Base-by-base conservation (phyloP, 176 grass and related monocot genomes). In the Echinochloa phyllopogon region DNA sequence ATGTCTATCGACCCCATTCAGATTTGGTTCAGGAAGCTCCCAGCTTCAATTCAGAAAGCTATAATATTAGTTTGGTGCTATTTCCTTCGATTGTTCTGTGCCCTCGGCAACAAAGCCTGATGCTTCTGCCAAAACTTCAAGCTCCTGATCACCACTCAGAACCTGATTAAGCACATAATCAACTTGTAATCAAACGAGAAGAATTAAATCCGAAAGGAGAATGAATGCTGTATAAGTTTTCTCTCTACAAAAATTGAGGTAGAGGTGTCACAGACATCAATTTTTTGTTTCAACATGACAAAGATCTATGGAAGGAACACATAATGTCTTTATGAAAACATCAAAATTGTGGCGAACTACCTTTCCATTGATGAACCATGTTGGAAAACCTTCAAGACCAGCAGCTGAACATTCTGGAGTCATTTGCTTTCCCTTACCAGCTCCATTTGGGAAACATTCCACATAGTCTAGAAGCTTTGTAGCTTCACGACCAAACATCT, bases 401-500 rank as follows among this genome's bases (percentile, higher is more conserved):
- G 84, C 77, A 76, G 77, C 37, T 53, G 83, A 62, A 95, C 96
- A 98, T 82, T 98, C 87, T 4, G 41, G 0, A 49, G 93, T 67
- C 91, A 95, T 98, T 78, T 62, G 85, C 92, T 90, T 95, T 81
- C 96, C 96, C 87, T 95, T 95, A 25, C 96, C 96, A 71, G 93
- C 96, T 87, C 96, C 96, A 83, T 95, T 70, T 58, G 96, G 96
- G 63, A 98, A 98, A 79, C 96, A 98, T 88, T 98, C 96, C 6
- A 98, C 83, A 80, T 98, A 98, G 29, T 98, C 85, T 57, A 98
- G 36, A 65, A 92, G 85, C 85, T 98, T 80, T 74, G 86, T 67
- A 71, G 96, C 96, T 88, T 98, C 93, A 68, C 85, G 84, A 17
- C 96, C 96, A 92, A 98, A 98, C 73, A 98, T 94, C 96, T 98